Evolutionary conservation across 768 basidiomycete genomes (phyloP).

Genomic region (Amanita muscaria): DNA sequence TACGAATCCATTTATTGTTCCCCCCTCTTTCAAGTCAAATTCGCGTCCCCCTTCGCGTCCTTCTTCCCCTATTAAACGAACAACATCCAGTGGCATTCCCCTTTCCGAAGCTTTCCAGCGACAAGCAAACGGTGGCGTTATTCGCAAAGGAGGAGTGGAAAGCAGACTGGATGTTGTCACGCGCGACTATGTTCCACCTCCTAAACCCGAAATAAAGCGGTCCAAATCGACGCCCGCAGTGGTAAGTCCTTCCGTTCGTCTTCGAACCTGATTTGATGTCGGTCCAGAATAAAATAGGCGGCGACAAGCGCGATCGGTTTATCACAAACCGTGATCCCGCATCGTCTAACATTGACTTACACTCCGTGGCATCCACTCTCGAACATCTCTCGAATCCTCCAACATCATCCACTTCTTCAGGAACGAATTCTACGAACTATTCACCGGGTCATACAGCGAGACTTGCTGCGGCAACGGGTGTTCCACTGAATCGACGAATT

Average conservation of each 20-base stretch:
- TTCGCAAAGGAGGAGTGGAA: slow-evolving; percentile 71
- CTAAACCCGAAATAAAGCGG: slow-evolving; percentile 54
- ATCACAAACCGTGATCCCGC: slow-evolving; percentile 53
- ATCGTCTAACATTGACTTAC: slow-evolving; percentile 28
- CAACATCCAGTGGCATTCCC: slow-evolving; percentile 36
- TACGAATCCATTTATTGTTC: slow-evolving; percentile 56
- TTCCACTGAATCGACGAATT: slow-evolving; percentile 73
- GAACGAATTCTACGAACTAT: slow-evolving; percentile 45
- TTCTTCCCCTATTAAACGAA: slow-evolving; percentile 57
- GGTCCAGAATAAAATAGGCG: slow-evolving; percentile 35
- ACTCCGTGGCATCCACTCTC: slow-evolving; percentile 50
- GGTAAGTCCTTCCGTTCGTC: slow-evolving; percentile 20
- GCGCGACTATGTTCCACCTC: slow-evolving; percentile 65
- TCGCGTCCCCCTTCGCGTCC: slow-evolving; percentile 50
- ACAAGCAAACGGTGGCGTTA: slow-evolving; percentile 60
- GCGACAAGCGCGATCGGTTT: slow-evolving; percentile 55
- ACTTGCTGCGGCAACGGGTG: slow-evolving; percentile 65
- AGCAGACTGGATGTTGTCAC: slow-evolving; percentile 71
- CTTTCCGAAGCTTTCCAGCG: slow-evolving; percentile 47
- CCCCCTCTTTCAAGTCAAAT: slow-evolving; percentile 13
- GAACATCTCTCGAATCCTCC: slow-evolving; percentile 28
- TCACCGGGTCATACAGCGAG: slow-evolving; percentile 77
- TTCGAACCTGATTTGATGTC: slow-evolving; percentile 10
- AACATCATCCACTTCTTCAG: slow-evolving; percentile 21
- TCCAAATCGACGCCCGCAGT: slow-evolving; percentile 68